Base-by-base conservation (phyloP, 192 early-diverging fungal genomes). In the Phlyctochytrium planicorne region DNA sequence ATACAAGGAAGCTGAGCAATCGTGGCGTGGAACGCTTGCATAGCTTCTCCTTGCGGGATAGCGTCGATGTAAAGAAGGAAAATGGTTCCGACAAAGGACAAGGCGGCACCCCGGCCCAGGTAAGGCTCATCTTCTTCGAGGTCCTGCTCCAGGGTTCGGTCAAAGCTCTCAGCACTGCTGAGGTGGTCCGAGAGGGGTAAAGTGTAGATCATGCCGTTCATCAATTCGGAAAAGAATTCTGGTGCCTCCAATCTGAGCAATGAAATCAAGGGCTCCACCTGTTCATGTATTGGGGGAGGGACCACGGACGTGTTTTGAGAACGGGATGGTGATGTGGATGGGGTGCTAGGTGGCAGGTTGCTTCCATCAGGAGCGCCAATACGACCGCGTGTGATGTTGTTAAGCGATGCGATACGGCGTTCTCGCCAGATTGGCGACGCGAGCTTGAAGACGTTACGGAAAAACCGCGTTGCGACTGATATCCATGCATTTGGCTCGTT, bases 401-500 rank as follows among this genome's bases (percentile, higher is more conserved):
- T n/a, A n/a, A n/a, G n/a, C n/a, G n/a, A n/a, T 47, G 40, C 10
- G 14, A 57, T 20, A 27, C 55, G 55, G 4, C 16, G 6, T 4
- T 57, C 27, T 12, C 55, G 55, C 55, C 55, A 57, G 20, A 29
- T 57, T 12, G 65, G 61, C 12, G 61, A 71, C 20, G 69, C 69
- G n/a, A 70, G 60, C n/a, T 29, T 12, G 60, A 75, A 32, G 35
- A 62, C 24, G 52, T 56, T 50, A 31, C 20, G 24, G 56, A 75
- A 60, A 52, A 72, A 71, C 27, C 67, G 36, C 52, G 25, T 2
- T 57, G 62, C 56, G 36, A 79, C 63, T 17, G 75, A 56, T 0
- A 67, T 30, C 30, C 73, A 70, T 2, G 75, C 69, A 50, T 76
- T 65, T 27, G 52, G 62, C 27, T 77, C 71, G 24, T 70, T 30